These are phyloP conservation scores for Trifolium subterraneum DNA, from an alignment of 306 rosid genomes.

Conservation along the genomic window DNA sequence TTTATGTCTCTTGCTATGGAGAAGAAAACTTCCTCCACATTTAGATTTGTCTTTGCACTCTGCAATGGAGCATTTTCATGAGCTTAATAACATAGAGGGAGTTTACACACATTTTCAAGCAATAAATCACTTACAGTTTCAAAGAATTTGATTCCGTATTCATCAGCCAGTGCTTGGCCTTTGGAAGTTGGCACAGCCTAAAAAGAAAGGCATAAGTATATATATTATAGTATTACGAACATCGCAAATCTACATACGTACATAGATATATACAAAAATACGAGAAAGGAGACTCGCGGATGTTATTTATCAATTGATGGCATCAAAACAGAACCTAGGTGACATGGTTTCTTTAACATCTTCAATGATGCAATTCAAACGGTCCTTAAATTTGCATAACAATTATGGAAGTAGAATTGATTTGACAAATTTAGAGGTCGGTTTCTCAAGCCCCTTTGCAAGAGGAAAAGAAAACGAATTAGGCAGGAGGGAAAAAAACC, in stretches of 20 bases:
- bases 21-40: slow-evolving; percentile 95
- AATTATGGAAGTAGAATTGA: slow-evolving; percentile 15
- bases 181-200: slow-evolving; percentile 95
- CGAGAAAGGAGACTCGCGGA: not conserved
- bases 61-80: slow-evolving; percentile 50
- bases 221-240: slow-evolving; percentile 10
- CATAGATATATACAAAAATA: not conserved
- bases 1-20: slow-evolving; percentile 90
- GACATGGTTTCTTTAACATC: slow-evolving; percentile 27
- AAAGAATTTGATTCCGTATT: slow-evolving; percentile 92
- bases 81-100: slow-evolving; percentile 20
- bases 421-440: not conserved
- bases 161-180: slow-evolving; percentile 98
- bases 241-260: slow-evolving; percentile 26
- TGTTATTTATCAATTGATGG: slow-evolving; percentile 23
- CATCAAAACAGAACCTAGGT: slow-evolving; percentile 29
- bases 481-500: not conserved
- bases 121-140: slow-evolving; percentile 81
- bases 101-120: slow-evolving; percentile 22
- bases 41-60: slow-evolving; percentile 96
- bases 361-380: slow-evolving; percentile 28
- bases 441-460: not conserved
- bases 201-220: not conserved
- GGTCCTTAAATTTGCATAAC: slow-evolving; percentile 16
- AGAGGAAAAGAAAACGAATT: not conserved